Evolutionary conservation across 208 protist species (phyloP), one percentile per base, ranked within the genome.

Genomic region (Wallacemonas sp.): DNA sequence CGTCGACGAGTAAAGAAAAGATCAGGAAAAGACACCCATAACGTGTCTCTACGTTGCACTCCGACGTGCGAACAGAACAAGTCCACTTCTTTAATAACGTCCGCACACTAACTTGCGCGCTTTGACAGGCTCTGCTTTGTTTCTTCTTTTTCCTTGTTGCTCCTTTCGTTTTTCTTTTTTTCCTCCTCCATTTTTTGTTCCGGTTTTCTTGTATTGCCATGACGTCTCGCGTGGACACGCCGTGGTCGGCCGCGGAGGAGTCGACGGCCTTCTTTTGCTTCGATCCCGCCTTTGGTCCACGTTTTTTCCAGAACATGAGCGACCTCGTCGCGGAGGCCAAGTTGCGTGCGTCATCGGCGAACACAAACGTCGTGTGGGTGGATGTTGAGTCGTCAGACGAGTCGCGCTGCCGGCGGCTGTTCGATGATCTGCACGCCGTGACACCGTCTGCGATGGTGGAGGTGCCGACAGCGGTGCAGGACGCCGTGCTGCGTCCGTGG

Each of bases 401-500:
- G 30, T 45, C 66, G n/a, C 57, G 63, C 64, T 73, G 70, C n/a
- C 79, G 67, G 10, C 38, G 61, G 2, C 45, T 85, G 13, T 42
- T 81, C 27, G 48, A 45, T 9, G 57, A 72, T 3, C 73, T 86
- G 29, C 73, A 57, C n/a, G 50, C 50, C 9, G 32, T 57, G 30
- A 57, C 50, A 0, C 78, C 21, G 63, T 68, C 50, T 34, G 68
- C 26, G 13, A 53, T 50, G 46, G 59, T 73, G 57, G 39, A 66
- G 44, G 58, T 88, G 44, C 73, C 84, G 54, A 30, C 66, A 2
- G 48, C 67, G 26, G 75, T 83, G 62, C 48, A 83, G 36, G 81
- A 88, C 22, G 81, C 63, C 15, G 71, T 87, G 42, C 72, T 83
- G 55, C 59, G 50, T 36, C 75, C 74, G 17, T 80, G 70, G 62